Evolutionary conservation across 2,329 filamentous ascomycete species (phyloP).

Genomic region (Epichloe baconii): DNA sequence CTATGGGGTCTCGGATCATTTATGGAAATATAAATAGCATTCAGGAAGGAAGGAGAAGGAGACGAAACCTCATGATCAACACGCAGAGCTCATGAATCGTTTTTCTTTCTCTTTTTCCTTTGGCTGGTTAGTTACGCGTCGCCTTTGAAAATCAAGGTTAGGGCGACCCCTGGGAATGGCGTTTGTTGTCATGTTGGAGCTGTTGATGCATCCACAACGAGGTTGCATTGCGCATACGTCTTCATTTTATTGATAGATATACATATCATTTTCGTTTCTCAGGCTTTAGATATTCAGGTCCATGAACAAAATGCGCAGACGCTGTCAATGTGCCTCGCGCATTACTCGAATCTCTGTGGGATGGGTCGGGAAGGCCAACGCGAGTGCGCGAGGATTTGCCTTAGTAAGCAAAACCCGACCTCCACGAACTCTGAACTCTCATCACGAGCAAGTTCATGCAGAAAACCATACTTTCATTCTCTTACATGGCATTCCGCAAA

Average conservation of each 20-base stretch:
- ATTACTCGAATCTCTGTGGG: no score
- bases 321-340: no score
- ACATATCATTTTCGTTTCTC: no score
- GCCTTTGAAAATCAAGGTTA: no score
- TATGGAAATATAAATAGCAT: constrained; percentile 21
- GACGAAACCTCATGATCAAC: no score
- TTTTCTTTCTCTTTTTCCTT: not conserved
- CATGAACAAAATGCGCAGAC: no score
- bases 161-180: not conserved
- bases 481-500: no score
- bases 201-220: not conserved
- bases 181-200: not conserved
- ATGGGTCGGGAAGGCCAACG: no score
- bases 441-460: no score
- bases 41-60: not conserved
- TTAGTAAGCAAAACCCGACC: not conserved
- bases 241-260: not conserved
- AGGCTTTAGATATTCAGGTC: no score
- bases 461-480: no score
- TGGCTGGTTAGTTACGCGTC: no score
- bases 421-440: not conserved
- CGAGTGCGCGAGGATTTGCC: not conserved
- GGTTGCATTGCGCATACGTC: not conserved
- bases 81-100: not conserved
- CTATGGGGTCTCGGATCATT: constrained; percentile 47